Conservation (phyloP, 2,329 filamentous ascomycete genomes). For the Neoarthrinium moseri region DNA sequence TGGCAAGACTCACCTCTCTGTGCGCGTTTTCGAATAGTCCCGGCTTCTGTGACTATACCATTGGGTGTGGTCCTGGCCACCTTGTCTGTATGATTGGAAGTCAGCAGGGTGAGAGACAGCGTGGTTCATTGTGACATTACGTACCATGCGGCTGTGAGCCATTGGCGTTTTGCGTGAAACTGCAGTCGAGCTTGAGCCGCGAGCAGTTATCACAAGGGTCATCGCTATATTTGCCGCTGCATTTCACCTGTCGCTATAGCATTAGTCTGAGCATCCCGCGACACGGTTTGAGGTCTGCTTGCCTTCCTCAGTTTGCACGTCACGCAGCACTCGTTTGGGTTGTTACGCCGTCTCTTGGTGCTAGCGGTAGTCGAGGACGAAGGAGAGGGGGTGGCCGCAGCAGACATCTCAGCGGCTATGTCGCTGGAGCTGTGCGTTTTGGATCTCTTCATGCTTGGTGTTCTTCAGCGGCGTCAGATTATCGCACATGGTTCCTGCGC, state of each 20-base stretch:
- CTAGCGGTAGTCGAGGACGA: background rate
- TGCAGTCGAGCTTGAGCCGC: conserved; percentile 35
- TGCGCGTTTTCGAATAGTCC: conserved; percentile 38
- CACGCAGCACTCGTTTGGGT: conserved; percentile 24
- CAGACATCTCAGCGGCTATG: background rate
- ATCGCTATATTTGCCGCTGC: conserved; percentile 33
- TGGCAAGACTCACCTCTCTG: conserved; percentile 26
- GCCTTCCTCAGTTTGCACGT: conserved; percentile 39
- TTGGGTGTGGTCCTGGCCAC: conserved; percentile 38
- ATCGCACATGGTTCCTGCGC: background rate
- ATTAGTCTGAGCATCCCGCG: background rate
- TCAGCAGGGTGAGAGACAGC: background rate
- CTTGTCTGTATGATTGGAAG: conserved; percentile 19
- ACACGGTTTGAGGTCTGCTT: too few relatives aligned
- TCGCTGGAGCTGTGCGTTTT: background rate
- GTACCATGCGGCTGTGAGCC: conserved; percentile 8
- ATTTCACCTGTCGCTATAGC: conserved; percentile 46
- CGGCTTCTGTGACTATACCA: conserved; percentile 39
- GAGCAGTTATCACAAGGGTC: conserved; percentile 37
- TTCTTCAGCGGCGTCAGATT: background rate
- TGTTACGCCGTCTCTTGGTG: conserved; percentile 9
- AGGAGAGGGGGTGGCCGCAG: background rate
- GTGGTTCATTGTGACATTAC: background rate
- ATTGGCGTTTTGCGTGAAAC: conserved; percentile 23
- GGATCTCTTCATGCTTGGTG: conserved; percentile 6